Evolutionary conservation across 1,139 yeast genomes (phyloP), one percentile per base, ranked within the genome.

Genomic region (Geotrichum restrictum): DNA sequence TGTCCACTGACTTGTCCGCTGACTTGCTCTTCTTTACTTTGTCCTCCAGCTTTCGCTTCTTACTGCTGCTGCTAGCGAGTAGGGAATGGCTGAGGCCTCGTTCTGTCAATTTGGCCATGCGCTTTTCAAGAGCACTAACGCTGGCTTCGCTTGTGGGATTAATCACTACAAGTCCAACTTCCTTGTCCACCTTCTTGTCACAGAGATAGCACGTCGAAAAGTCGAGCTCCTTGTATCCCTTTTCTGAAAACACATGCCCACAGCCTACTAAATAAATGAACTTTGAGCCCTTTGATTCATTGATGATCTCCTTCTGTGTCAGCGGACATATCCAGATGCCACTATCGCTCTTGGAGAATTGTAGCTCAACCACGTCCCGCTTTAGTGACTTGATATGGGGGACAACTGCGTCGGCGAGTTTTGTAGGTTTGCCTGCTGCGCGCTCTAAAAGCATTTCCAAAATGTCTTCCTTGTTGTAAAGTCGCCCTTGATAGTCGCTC

Each of bases 391-490:
- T 45, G 29, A 45, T 49, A 34, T 45, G 53, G 2, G 43, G 44
- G 4, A 42, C 45, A 18, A 39, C 45, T 13, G 5, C 36, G 18
- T 46, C 59, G 11, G 50, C 36, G 42, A 55, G 52, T 29, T 62
- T 58, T 41, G 68, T 70, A n/a, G 63, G 62, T 29, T 59, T 55
- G 24, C 68, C 66, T 41, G 69, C 56, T 10, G 60, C 50, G 24
- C 64, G 66, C 18, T 70, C 71, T 2, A 85, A 65, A 16, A 86
- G 64, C 64, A 77, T 75, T 61, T 83, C 85, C 13, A 89, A 61
- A 0, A 87, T 67, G 36, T 83, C 72, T 57, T 85, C 89, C 60
- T 86, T 87, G 59, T 82, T 79, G 65, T 79, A 86, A n/a, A 89
- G 62, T 34, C 73, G 67, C 0, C 97, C 97, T 55, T 71, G 71